A percentile compares a stretch with the other conserved stretches of the same genome.
phyloP scores from a whole-genome alignment of 2,329 filamentous ascomycete genomes.

The Colletotrichum sp. region DNA sequence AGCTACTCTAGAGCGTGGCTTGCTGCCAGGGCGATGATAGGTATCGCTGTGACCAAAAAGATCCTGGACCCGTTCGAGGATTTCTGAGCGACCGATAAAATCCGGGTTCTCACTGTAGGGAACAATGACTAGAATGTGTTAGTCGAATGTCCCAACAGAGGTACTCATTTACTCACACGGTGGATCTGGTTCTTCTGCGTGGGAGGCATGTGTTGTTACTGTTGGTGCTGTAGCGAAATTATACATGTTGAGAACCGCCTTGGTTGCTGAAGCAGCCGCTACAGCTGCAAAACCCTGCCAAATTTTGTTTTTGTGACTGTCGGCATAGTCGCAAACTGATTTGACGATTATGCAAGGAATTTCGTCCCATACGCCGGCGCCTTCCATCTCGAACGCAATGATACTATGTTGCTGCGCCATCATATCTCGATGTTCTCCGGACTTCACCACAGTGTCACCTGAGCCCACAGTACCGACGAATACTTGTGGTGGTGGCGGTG shows the following conservation, averaged over 20 bases:
- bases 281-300: constrained; percentile 16
- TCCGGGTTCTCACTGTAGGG: neutral
- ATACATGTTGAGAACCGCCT: constrained; percentile 23
- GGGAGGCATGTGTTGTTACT: too few species aligned
- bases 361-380: neutral
- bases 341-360: neutral
- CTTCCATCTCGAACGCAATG: constrained; percentile 6
- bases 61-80: neutral
- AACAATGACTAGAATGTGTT: too few species aligned
- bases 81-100: neutral
- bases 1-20: neutral
- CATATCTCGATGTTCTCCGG: neutral
- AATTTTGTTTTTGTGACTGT: constrained; percentile 4
- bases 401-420: neutral
- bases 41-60: neutral
- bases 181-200: neutral
- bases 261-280: constrained; percentile 36
- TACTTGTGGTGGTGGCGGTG: neutral
- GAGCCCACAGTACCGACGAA: constrained; percentile 16
- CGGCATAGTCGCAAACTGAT: constrained; percentile 24
- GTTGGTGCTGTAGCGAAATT: neutral
- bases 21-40: accelerated
- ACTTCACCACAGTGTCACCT: constrained; percentile 37
- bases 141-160: too few species aligned
- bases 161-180: too few species aligned